A percentile compares a stretch with the other conserved stretches of the same genome.
These are phyloP conservation scores for Dothidotthia symphoricarpi DNA, from an alignment of 2,329 filamentous ascomycete genomes.

Conservation along the genomic window DNA sequence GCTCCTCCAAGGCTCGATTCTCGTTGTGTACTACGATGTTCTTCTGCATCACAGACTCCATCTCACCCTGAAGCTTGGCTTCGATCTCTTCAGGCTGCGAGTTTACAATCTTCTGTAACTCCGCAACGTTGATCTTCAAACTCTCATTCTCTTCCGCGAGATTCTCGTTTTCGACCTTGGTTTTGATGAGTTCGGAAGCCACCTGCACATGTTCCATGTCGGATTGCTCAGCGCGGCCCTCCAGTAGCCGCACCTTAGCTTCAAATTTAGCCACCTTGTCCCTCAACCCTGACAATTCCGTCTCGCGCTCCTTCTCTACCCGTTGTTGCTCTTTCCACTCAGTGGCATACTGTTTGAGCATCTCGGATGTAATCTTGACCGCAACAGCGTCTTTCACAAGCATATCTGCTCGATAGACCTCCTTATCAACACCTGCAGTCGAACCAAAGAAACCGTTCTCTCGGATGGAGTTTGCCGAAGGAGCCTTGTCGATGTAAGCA, in stretches of 20 bases:
- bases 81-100: conserved; percentile 89
- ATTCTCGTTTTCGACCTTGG: conserved; percentile 91
- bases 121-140: conserved; percentile 77
- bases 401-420: conserved; percentile 91
- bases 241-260: conserved; percentile 77
- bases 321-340: conserved; percentile 94
- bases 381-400: conserved; percentile 90
- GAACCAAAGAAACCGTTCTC: conserved; percentile 98
- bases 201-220: conserved; percentile 89
- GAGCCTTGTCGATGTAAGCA: conserved; percentile 92
- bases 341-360: conserved; percentile 72
- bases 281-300: conserved; percentile 70
- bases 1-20: conserved; percentile 83
- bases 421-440: conserved; percentile 85
- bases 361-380: conserved; percentile 78
- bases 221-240: conserved; percentile 82
- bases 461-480: conserved; percentile 86
- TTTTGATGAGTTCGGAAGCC: conserved; percentile 85
- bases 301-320: conserved; percentile 76
- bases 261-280: conserved; percentile 60
- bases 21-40: conserved; percentile 94
- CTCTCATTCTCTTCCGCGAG: conserved; percentile 87
- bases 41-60: conserved; percentile 86
- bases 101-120: conserved; percentile 83
- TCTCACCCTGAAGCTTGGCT: conserved; percentile 73